phyloP scores from a whole-genome alignment of 1,284 basidiomycete species.

The Sanguinoderma infundibulare region DNA sequence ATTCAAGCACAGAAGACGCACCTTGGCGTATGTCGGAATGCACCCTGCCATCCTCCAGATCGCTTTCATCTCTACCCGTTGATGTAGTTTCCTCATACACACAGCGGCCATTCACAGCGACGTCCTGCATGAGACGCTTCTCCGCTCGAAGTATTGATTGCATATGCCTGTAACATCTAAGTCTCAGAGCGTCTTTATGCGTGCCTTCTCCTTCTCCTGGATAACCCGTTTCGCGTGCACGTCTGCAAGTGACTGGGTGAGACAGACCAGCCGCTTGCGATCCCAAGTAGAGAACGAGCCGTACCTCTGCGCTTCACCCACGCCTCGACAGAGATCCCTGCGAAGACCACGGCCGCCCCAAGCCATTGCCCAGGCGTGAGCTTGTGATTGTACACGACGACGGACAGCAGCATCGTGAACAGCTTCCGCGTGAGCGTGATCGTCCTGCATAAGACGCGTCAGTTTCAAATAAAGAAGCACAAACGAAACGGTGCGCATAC shows the following conservation, averaged over 20 bases:
- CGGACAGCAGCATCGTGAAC: constrained; percentile 97
- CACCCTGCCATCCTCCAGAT: too few relatives aligned
- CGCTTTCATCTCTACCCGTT: too few relatives aligned
- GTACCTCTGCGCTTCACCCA: constrained; percentile 84
- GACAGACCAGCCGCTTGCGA: not conserved
- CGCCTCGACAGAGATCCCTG: constrained; percentile 93
- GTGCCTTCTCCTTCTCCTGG: constrained; percentile 81
- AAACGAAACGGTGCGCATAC: constrained; percentile 46
- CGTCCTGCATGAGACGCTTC: not conserved
- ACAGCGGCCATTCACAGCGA: too few relatives aligned
- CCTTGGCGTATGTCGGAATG: too few relatives aligned
- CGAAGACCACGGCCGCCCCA: constrained; percentile 87
- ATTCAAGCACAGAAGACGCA: too few relatives aligned
- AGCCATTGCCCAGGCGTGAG: constrained; percentile 89
- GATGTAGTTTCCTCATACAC: too few relatives aligned
- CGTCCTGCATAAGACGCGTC: constrained; percentile 52
- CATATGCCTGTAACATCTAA: not conserved
- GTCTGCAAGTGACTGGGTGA: constrained; percentile 60
- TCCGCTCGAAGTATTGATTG: not conserved
- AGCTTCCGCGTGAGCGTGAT: constrained; percentile 97
- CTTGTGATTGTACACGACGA: constrained; percentile 90
- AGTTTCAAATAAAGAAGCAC: constrained; percentile 1
- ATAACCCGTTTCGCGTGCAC: constrained; percentile 79
- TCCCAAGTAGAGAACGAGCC: constrained; percentile 13
- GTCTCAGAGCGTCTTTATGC: constrained; percentile 71